Evolutionary conservation across 768 basidiomycete genomes (phyloP).

Genomic region (Leccinum subgranulosum): DNA sequence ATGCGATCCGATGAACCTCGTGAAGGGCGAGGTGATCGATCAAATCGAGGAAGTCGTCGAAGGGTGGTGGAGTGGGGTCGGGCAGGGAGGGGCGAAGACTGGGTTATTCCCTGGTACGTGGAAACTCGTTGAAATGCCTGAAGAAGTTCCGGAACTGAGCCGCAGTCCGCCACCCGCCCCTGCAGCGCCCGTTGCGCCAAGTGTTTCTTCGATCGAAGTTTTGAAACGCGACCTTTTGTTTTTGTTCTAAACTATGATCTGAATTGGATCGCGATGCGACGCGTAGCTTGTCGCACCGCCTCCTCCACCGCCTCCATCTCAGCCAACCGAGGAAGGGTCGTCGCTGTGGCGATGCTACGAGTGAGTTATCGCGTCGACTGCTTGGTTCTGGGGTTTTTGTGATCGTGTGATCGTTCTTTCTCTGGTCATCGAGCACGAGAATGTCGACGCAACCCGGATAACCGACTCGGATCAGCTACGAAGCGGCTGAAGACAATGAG

Average conservation of each 20-base stretch:
- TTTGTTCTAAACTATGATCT: neutral
- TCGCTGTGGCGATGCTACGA: conserved; percentile 68
- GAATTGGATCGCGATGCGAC: neutral
- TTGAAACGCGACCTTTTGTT: too few species aligned
- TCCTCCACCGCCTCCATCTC: conserved; percentile 42
- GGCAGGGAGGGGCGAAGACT: neutral
- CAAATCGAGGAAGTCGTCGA: conserved; percentile 52
- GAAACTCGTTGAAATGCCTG: too few species aligned
- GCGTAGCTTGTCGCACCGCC: conserved; percentile 30
- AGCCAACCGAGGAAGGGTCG: conserved; percentile 57
- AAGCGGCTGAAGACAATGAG: conserved; percentile 90
- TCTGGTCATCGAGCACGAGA: too few species aligned
- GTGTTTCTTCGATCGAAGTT: too few species aligned
- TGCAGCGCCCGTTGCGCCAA: conserved; percentile 29
- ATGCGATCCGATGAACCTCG: too few species aligned
- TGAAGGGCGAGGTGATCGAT: too few species aligned
- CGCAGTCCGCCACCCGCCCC: conserved; percentile 29
- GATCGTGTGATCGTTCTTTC: too few species aligned
- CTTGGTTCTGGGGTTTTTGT: too few species aligned
- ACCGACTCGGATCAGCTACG: conserved; percentile 55
- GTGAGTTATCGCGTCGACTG: conserved; percentile 51
- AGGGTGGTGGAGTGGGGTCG: neutral
- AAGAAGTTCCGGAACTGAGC: conserved; percentile 36
- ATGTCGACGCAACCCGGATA: conserved; percentile 3
- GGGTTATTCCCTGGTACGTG: too few species aligned